These are phyloP conservation scores for Populus ilicifolia DNA, from an alignment of 345 rosid genomes.

Conservation along the genomic window DNA sequence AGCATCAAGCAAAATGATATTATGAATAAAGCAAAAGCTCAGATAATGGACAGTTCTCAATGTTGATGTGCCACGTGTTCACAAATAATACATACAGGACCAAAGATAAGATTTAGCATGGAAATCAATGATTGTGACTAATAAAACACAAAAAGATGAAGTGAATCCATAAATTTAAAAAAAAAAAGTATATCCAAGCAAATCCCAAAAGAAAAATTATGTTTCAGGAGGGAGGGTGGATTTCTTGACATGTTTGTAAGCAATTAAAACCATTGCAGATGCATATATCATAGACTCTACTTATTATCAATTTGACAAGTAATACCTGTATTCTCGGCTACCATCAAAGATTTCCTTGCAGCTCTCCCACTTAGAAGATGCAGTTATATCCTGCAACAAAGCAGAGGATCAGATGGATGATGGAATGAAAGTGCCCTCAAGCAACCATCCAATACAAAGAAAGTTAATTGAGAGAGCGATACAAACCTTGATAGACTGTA, in stretches of 20 bases:
- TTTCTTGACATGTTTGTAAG: neutral
- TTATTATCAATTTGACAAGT: neutral
- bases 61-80: neutral
- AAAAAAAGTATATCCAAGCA: neutral
- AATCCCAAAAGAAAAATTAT: neutral
- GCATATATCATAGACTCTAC: neutral
- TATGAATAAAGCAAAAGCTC: neutral
- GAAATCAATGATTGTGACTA: neutral
- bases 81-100: neutral
- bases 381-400: constrained; percentile 61
- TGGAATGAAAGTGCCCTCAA: constrained; percentile 14
- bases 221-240: no score
- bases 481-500: constrained; percentile 42
- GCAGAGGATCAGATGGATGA: constrained; percentile 21
- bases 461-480: neutral
- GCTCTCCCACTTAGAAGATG: constrained; percentile 81
- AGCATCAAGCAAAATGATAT: constrained; percentile 17
- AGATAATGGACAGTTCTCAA: neutral
- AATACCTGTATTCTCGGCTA: constrained; percentile 81
- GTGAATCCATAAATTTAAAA: neutral
- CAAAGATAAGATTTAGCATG: neutral
- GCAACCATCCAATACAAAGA: neutral
- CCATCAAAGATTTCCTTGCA: constrained; percentile 59
- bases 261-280: neutral
- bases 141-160: neutral